A percentile compares a stretch with the other conserved stretches of the same genome.
phyloP scores from a whole-genome alignment of 768 basidiomycete genomes.

The Crepidotus variabilis region DNA sequence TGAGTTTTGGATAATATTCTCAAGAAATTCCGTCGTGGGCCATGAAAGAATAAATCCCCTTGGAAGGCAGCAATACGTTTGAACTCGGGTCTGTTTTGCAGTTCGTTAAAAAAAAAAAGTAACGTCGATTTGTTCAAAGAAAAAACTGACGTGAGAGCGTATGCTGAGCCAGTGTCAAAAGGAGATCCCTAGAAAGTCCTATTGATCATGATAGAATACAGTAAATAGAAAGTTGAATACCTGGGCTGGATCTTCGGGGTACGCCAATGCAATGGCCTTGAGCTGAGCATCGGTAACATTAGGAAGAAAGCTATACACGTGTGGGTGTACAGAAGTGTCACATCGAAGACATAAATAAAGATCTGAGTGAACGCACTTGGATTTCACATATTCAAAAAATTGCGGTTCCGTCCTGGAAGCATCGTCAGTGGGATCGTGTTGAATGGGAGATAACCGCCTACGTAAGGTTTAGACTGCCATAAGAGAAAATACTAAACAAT shows the following conservation, averaged over 20 bases:
- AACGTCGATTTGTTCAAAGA: too few relatives aligned
- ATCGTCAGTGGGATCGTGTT: too few relatives aligned
- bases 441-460: slow-evolving; percentile 9
- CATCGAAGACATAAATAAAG: not conserved
- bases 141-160: slow-evolving; percentile 15
- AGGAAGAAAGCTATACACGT: slow-evolving; percentile 8
- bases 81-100: slow-evolving; percentile 31
- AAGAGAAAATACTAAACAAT: slow-evolving; percentile 13
- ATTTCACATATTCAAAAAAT: slow-evolving; percentile 12
- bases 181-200: slow-evolving; percentile 12
- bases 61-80: slow-evolving; percentile 35
- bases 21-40: slow-evolving; percentile 30
- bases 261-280: slow-evolving; percentile 8
- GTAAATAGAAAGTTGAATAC: slow-evolving; percentile 1
- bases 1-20: slow-evolving; percentile 22
- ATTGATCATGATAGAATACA: not conserved
- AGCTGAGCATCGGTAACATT: slow-evolving; percentile 7
- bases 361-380: slow-evolving; percentile 8
- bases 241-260: slow-evolving; percentile 17
- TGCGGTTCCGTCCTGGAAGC: slow-evolving; percentile 18
- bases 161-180: slow-evolving; percentile 15
- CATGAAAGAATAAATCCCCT: slow-evolving; percentile 33
- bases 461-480: slow-evolving; percentile 18
- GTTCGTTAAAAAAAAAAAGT: too few relatives aligned
- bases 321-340: too few relatives aligned